Evolutionary conservation across 2,329 filamentous ascomycete genomes (phyloP).

Genomic region (Arthrobotrys conoides): DNA sequence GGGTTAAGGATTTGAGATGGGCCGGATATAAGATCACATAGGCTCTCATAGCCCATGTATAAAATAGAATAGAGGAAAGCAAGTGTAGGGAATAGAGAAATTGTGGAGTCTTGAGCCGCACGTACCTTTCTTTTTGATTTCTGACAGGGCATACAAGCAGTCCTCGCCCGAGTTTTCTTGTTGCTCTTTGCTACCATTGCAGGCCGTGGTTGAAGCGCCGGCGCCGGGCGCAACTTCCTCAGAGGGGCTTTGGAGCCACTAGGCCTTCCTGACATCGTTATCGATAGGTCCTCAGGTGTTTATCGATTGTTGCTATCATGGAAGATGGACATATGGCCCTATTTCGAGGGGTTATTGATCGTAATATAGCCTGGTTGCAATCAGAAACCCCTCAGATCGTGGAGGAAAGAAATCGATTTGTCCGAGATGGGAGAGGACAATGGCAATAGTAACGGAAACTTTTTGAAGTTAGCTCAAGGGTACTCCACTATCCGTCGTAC

Average conservation of each 20-base stretch:
- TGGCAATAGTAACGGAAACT: slow-evolving; percentile 1
- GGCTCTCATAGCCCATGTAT: neutral
- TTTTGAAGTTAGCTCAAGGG: slow-evolving; percentile 21
- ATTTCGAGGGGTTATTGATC: neutral
- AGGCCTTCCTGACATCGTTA: slow-evolving; percentile 43
- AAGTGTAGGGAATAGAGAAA: neutral
- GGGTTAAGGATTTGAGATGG: neutral
- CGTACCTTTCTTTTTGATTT: slow-evolving; percentile 52
- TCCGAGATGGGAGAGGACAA: slow-evolving; percentile 15
- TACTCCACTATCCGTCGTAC: slow-evolving; percentile 19
- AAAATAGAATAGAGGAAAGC: neutral
- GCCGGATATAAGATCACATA: neutral
- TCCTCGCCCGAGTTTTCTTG: slow-evolving; percentile 42
- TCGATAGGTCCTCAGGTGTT: slow-evolving; percentile 3
- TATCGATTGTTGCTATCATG: neutral
- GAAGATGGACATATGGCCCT: too few relatives aligned
- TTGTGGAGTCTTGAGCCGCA: neutral
- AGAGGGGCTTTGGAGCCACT: slow-evolving; percentile 39
- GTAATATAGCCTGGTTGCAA: neutral
- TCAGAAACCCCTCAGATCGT: neutral
- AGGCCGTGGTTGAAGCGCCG: slow-evolving; percentile 35
- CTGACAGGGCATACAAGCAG: slow-evolving; percentile 49
- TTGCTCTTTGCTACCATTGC: slow-evolving; percentile 44
- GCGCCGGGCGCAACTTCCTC: slow-evolving; percentile 39
- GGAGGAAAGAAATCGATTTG: slow-evolving; percentile 8